Percentiles rank a stretch among this genome's conserved stretches.
Evolutionary conservation across 306 rosid genomes (phyloP).

Genomic region (Hippophae tibetana): DNA sequence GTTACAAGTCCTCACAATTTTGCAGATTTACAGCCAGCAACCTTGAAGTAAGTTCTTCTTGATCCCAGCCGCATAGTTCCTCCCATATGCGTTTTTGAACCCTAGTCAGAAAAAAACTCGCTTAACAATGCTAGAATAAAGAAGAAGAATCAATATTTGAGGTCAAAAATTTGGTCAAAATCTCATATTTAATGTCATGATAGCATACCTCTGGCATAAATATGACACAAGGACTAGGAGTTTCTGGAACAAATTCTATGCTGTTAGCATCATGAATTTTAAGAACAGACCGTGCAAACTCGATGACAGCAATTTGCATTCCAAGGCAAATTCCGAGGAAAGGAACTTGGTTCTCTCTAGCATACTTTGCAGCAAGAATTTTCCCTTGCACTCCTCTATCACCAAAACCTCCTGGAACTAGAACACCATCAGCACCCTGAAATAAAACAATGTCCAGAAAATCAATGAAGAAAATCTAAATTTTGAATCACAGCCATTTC

Average conservation of each 20-base stretch:
- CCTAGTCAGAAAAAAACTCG: slow-evolving; percentile 29
- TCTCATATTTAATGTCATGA: background rate
- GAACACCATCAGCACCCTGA: slow-evolving; percentile 75
- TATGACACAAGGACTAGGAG: slow-evolving; percentile 64
- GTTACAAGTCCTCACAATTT: slow-evolving; percentile 56
- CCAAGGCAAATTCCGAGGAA: slow-evolving; percentile 78
- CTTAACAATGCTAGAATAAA: slow-evolving; percentile 3
- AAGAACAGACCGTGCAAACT: slow-evolving; percentile 65
- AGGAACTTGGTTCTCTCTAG: slow-evolving; percentile 61
- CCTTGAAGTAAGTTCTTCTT: slow-evolving; percentile 66
- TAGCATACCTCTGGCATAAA: slow-evolving; percentile 72
- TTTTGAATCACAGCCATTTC: background rate
- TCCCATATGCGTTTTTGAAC: slow-evolving; percentile 88
- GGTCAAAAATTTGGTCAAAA: background rate
- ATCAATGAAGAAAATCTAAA: slow-evolving; percentile 13
- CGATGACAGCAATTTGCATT: slow-evolving; percentile 85
- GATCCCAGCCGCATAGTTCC: slow-evolving; percentile 93
- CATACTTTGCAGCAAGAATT: slow-evolving; percentile 77
- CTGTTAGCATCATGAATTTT: slow-evolving; percentile 64
- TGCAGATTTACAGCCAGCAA: slow-evolving; percentile 57
- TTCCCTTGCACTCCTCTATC: slow-evolving; percentile 88
- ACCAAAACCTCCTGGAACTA: slow-evolving; percentile 93
- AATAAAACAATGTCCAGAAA: slow-evolving; percentile 14
- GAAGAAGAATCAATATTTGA: background rate
- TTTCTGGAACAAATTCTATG: slow-evolving; percentile 57